phyloP scores from a whole-genome alignment of 441 rosid species.

The Adansonia grandidieri region DNA sequence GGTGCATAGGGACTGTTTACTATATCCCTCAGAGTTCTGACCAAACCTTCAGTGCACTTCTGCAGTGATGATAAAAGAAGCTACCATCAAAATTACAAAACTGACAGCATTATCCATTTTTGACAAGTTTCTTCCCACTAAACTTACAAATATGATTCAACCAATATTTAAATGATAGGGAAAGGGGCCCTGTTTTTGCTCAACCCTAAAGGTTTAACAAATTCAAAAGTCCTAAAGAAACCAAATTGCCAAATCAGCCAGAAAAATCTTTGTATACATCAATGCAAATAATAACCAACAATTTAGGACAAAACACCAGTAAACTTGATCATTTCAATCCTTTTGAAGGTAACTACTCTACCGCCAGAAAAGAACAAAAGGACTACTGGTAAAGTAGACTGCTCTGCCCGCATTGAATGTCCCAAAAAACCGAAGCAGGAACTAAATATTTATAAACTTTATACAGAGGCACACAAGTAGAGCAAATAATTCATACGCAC shows the following conservation, averaged over 20 bases:
- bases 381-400: neutral
- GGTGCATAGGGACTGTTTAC: constrained; percentile 95
- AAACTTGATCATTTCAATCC: constrained; percentile 10
- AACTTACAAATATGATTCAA: constrained; percentile 10
- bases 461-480: neutral
- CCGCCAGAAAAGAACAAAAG: neutral
- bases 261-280: constrained; percentile 18
- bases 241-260: constrained; percentile 20
- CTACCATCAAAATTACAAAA: constrained; percentile 30
- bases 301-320: constrained; percentile 5
- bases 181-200: neutral
- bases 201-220: neutral
- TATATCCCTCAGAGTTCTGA: constrained; percentile 81
- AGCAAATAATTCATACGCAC: neutral
- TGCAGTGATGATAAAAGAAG: constrained; percentile 41
- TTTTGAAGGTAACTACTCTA: neutral
- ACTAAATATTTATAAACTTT: constrained; percentile 5
- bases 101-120: constrained; percentile 15
- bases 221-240: constrained; percentile 5
- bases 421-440: neutral
- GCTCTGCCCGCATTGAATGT: neutral
- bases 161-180: neutral
- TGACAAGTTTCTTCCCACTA: constrained; percentile 10
- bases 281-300: constrained; percentile 3
- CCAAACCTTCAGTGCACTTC: constrained; percentile 92